Percentiles rank a stretch among this genome's conserved stretches.
Conservation (phyloP, 2,329 filamentous ascomycete species). For the Aspergillus udagawae region DNA sequence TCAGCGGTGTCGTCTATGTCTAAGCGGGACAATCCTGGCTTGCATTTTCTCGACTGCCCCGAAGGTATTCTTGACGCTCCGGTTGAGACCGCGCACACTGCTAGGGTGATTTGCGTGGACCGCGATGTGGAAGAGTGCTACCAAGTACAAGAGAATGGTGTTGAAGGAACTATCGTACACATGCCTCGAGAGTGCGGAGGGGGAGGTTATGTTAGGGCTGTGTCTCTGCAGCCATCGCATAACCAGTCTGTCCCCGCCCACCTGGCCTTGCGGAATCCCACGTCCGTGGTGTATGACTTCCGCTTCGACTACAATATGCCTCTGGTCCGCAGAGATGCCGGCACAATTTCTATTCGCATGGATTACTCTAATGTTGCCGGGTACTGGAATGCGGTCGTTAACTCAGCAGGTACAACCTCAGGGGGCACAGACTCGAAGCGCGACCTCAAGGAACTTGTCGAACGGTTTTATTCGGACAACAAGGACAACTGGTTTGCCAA, state of each 20-base stretch:
- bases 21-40: too few species aligned
- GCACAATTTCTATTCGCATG: conserved; percentile 35
- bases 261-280: conserved; percentile 10
- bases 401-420: conserved; percentile 10
- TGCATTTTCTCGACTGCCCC: too few species aligned
- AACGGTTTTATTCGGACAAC: too few species aligned
- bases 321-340: conserved; percentile 28
- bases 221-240: conserved; percentile 20
- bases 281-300: conserved; percentile 29
- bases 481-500: too few species aligned
- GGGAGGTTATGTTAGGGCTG: conserved; percentile 39
- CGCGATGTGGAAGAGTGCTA: background rate
- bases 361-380: conserved; percentile 37
- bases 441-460: conserved; percentile 9
- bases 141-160: conserved; percentile 20
- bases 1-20: too few species aligned
- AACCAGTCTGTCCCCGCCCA: conserved; percentile 22
- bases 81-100: too few species aligned
- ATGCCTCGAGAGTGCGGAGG: conserved; percentile 42
- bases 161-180: conserved; percentile 37
- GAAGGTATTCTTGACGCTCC: too few species aligned
- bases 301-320: conserved; percentile 42
- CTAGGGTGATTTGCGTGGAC: too few species aligned
- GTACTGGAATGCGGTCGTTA: conserved; percentile 34
- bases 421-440: conserved; percentile 25